Conservation (phyloP, 1,284 basidiomycete species). For the Apiotrichum gamsii region DNA sequence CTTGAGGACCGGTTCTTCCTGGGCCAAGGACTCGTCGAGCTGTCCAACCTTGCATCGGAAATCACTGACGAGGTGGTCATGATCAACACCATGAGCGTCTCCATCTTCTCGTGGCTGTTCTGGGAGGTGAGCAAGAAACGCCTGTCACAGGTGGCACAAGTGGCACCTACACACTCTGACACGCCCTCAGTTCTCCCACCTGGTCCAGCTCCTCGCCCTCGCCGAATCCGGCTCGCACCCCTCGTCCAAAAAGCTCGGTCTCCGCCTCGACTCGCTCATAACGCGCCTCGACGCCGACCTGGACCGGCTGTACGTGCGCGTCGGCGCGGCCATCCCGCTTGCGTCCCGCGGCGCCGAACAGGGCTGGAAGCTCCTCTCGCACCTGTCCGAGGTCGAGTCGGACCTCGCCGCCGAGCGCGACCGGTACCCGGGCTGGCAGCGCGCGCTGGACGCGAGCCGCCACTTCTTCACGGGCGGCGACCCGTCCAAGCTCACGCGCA, state of each 20-base stretch:
- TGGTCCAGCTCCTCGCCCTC: conserved; percentile 28
- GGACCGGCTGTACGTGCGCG: conserved; percentile 21
- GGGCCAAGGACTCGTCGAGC: conserved; percentile 32
- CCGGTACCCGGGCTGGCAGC: conserved; percentile 33
- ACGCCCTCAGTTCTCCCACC: conserved; percentile 28
- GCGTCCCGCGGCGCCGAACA: conserved; percentile 3
- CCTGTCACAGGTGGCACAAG: background rate
- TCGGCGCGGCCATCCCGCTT: conserved; percentile 8
- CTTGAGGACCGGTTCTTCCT: conserved; percentile 34
- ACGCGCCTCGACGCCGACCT: conserved; percentile 27
- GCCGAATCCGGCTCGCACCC: background rate
- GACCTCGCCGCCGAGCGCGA: conserved; percentile 20
- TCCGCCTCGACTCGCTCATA: conserved; percentile 33
- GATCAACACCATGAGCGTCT: conserved; percentile 39
- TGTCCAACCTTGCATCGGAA: conserved; percentile 36
- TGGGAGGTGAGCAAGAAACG: conserved; percentile 30
- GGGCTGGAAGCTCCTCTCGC: conserved; percentile 8
- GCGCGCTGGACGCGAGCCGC: conserved; percentile 22
- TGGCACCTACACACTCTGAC: too few species aligned
- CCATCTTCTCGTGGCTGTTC: conserved; percentile 40
- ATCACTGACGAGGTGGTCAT: conserved; percentile 35
- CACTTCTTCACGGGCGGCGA: conserved; percentile 38
- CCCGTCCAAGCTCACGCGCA: conserved; percentile 25
- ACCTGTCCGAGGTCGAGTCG: conserved; percentile 6
- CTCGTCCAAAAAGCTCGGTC: conserved; percentile 6